Evolutionary conservation across 495 filamentous ascomycete species (phyloP).

Genomic region (Letharia columbiana): DNA sequence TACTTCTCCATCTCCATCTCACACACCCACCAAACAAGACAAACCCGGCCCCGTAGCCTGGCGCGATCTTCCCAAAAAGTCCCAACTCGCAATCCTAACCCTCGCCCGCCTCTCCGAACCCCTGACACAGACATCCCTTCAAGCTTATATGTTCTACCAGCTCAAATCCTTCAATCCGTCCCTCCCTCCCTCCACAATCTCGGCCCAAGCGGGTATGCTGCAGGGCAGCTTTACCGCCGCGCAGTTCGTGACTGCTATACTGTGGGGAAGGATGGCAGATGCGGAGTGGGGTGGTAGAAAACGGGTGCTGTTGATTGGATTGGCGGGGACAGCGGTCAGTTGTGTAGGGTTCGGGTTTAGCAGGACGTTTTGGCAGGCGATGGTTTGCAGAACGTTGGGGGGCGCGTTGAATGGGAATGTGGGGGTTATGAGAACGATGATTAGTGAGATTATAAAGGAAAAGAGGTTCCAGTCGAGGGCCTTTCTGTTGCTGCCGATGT

Average conservation of each 20-base stretch:
- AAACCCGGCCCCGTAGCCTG: slow-evolving; percentile 51
- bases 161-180: slow-evolving; percentile 60
- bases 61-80: slow-evolving; percentile 61
- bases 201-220: slow-evolving; percentile 68
- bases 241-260: slow-evolving; percentile 77
- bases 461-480: slow-evolving; percentile 67
- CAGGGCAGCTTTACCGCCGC: slow-evolving; percentile 73
- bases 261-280: slow-evolving; percentile 74
- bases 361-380: slow-evolving; percentile 58
- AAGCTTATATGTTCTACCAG: slow-evolving; percentile 73
- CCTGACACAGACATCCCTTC: slow-evolving; percentile 32
- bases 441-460: slow-evolving; percentile 68
- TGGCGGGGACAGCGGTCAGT: slow-evolving; percentile 61
- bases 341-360: slow-evolving; percentile 77
- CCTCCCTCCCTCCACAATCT: slow-evolving; percentile 59
- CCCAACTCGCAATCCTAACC: slow-evolving; percentile 66
- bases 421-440: slow-evolving; percentile 74
- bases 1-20: neutral
- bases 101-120: slow-evolving; percentile 55
- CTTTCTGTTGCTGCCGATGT: slow-evolving; percentile 73
- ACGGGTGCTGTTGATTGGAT: slow-evolving; percentile 66
- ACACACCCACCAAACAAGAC: neutral
- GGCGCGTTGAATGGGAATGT: slow-evolving; percentile 77
- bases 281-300: slow-evolving; percentile 62
- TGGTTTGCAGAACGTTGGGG: slow-evolving; percentile 64